Conservation (phyloP, 805 yeast genomes). For the Huiozyma naganishii region DNA sequence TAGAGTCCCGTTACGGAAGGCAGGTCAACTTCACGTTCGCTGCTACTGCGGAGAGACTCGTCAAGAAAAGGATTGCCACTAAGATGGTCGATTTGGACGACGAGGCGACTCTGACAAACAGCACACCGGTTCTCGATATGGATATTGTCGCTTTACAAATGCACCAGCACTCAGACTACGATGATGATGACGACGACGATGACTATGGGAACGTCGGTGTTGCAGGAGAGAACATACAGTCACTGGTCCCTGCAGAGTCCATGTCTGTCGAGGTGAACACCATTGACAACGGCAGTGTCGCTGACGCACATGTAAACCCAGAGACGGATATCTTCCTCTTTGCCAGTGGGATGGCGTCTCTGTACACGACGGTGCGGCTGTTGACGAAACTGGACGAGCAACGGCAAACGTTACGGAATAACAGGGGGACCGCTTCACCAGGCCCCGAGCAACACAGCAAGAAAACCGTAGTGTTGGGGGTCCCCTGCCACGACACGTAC, state of each 20-base stretch:
- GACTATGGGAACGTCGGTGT: neutral
- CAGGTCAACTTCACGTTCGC: slow-evolving; percentile 65
- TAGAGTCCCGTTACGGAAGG: slow-evolving; percentile 87
- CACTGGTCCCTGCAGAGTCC: slow-evolving; percentile 24
- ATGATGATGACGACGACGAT: neutral
- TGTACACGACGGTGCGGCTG: slow-evolving; percentile 69
- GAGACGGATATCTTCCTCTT: slow-evolving; percentile 70
- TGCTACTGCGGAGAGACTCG: slow-evolving; percentile 60
- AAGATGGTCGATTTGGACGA: slow-evolving; percentile 36
- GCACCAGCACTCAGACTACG: neutral
- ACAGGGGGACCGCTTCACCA: slow-evolving; percentile 5
- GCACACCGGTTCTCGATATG: neutral
- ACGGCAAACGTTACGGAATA: slow-evolving; percentile 9
- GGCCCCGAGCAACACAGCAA: slow-evolving; percentile 6
- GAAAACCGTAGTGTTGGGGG: slow-evolving; percentile 88
- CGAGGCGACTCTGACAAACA: neutral
- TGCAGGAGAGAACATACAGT: slow-evolving; percentile 2
- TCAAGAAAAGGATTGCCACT: slow-evolving; percentile 66
- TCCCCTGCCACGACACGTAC: slow-evolving; percentile 89
- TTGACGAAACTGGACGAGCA: slow-evolving; percentile 30
- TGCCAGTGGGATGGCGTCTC: slow-evolving; percentile 90
- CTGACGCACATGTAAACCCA: slow-evolving; percentile 11
- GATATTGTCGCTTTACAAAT: slow-evolving; percentile 1
- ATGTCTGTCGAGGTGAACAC: slow-evolving; percentile 3
- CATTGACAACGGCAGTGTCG: neutral